Conservation (phyloP, 441 rosid species). For the Capsella rubella region DNA sequence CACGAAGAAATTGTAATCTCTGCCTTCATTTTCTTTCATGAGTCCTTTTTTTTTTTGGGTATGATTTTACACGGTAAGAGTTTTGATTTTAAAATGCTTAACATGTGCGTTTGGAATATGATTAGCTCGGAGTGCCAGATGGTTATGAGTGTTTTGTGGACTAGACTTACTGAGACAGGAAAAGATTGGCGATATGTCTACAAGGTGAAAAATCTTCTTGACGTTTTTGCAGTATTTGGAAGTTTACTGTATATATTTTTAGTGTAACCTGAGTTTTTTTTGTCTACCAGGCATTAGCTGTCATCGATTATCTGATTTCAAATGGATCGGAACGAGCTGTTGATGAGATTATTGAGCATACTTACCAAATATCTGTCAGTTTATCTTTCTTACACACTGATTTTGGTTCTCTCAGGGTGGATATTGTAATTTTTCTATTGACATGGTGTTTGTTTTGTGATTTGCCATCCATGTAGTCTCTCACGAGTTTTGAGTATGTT, state of each 20-base stretch:
- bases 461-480: slow-evolving; percentile 62
- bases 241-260: slow-evolving; percentile 15
- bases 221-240: slow-evolving; percentile 16
- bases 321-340: slow-evolving; percentile 98
- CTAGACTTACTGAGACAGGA: slow-evolving; percentile 85
- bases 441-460: slow-evolving; percentile 36
- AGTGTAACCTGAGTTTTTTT: slow-evolving; percentile 13
- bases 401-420: slow-evolving; percentile 13
- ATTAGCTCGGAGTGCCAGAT: slow-evolving; percentile 90
- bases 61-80: slow-evolving; percentile 4
- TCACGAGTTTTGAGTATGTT: slow-evolving; percentile 83
- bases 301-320: slow-evolving; percentile 90
- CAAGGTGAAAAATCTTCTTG: slow-evolving; percentile 60
- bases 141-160: slow-evolving; percentile 97
- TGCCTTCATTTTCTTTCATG: slow-evolving; percentile 20
- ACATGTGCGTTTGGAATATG: slow-evolving; percentile 39
- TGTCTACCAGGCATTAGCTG: slow-evolving; percentile 79
- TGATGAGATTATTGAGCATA: slow-evolving; percentile 96
- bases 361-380: slow-evolving; percentile 96
- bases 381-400: slow-evolving; percentile 16
- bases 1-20: slow-evolving; percentile 80
- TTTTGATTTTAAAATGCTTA: slow-evolving; percentile 14
- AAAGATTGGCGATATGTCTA: slow-evolving; percentile 99
- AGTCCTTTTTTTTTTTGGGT: background rate
- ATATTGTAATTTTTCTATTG: slow-evolving; percentile 36